These are phyloP conservation scores for Sugiyamaella castrensis DNA, from an alignment of 1,139 yeast species.

Conservation along the genomic window DNA sequence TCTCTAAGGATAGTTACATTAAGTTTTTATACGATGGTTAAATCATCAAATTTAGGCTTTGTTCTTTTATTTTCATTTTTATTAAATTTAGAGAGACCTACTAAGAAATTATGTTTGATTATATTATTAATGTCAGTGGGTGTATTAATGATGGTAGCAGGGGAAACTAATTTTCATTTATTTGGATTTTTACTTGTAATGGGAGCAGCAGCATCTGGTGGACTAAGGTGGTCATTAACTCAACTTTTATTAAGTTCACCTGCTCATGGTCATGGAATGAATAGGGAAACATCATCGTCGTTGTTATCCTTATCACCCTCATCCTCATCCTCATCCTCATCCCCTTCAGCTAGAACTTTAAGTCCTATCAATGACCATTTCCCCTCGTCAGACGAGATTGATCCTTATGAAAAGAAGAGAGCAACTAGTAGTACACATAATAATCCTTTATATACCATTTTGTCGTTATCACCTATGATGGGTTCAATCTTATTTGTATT, in stretches of 20 bases:
- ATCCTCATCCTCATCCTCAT: not conserved
- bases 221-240: slow-evolving; percentile 92
- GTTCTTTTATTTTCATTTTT: slow-evolving; percentile 82
- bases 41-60: slow-evolving; percentile 80
- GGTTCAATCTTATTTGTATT: slow-evolving; percentile 55
- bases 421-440: slow-evolving; percentile 17
- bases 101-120: slow-evolving; percentile 61
- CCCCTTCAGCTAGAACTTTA: not conserved
- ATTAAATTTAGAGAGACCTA: slow-evolving; percentile 70
- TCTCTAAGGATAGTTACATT: slow-evolving; percentile 76
- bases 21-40: slow-evolving; percentile 88
- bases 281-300: not conserved
- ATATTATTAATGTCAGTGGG: slow-evolving; percentile 77
- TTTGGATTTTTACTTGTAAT: slow-evolving; percentile 72
- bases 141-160: slow-evolving; percentile 81
- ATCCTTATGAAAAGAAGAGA: no score
- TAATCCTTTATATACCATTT: slow-evolving; percentile 80
- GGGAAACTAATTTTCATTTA: slow-evolving; percentile 41
- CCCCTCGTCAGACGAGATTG: not conserved
- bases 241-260: slow-evolving; percentile 57
- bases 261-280: not conserved
- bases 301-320: no score
- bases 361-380: not conserved
- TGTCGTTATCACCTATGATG: slow-evolving; percentile 85
- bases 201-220: slow-evolving; percentile 76